Evolutionary conservation across 495 filamentous ascomycete species (phyloP).

Genomic region (Penicillium egyptiacum): DNA sequence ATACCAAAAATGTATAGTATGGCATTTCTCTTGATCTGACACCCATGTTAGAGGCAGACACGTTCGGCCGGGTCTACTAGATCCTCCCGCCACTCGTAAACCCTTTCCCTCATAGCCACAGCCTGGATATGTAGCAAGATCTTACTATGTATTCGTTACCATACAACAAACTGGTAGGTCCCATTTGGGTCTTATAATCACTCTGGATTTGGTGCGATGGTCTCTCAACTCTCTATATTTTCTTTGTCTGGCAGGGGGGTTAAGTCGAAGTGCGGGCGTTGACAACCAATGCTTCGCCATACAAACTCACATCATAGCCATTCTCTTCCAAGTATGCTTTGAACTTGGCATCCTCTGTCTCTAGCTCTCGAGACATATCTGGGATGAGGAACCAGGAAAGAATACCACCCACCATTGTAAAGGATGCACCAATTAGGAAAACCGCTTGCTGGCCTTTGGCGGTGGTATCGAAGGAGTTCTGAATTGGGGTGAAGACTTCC

Average conservation of each 20-base stretch:
- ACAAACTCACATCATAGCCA: constrained; percentile 35
- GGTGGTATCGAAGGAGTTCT: constrained; percentile 37
- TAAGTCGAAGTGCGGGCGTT: constrained; percentile 3
- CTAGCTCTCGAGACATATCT: constrained; percentile 45
- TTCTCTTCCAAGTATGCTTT: constrained; percentile 44
- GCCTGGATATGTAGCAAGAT: no score
- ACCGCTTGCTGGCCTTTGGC: constrained; percentile 46
- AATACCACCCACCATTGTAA: constrained; percentile 40
- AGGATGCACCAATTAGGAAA: constrained; percentile 47
- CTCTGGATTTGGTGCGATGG: no score
- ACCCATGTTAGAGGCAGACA: no score
- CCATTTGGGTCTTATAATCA: no score
- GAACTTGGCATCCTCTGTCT: constrained; percentile 46
- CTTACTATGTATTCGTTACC: no score
- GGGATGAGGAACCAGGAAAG: constrained; percentile 49
- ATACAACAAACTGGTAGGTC: no score
- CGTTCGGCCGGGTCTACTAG: no score
- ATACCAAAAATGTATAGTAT: no score
- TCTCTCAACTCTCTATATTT: background rate
- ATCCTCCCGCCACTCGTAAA: no score
- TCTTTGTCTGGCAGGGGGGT: background rate
- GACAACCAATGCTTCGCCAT: constrained; percentile 27
- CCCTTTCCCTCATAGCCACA: no score
- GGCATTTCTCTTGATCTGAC: no score
- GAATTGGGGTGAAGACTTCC: constrained; percentile 46